Evolutionary conservation across 2,329 filamentous ascomycete species (phyloP).

Genomic region (Clarireedia monteithiana): DNA sequence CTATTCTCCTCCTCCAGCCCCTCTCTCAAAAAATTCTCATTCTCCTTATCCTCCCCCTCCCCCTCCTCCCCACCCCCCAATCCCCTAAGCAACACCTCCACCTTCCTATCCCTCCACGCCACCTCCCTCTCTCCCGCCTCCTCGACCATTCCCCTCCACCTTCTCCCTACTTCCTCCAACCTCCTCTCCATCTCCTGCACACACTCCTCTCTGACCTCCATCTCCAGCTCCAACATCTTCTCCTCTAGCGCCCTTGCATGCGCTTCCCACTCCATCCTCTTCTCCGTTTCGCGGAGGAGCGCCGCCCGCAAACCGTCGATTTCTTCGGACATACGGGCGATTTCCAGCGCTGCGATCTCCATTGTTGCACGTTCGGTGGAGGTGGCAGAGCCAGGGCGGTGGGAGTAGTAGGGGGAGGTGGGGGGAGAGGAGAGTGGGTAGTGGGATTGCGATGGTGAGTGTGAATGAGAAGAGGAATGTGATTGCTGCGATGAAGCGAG

Average conservation of each 20-base stretch:
- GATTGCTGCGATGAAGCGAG: slow-evolving; percentile 10
- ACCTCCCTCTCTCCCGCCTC: slow-evolving; percentile 74
- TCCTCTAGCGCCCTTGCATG: slow-evolving; percentile 63
- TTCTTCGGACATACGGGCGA: slow-evolving; percentile 69
- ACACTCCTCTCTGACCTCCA: slow-evolving; percentile 82
- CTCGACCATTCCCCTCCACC: slow-evolving; percentile 75
- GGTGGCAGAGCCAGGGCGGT: slow-evolving; percentile 27
- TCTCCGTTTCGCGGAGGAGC: slow-evolving; percentile 62
- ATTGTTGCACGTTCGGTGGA: slow-evolving; percentile 60
- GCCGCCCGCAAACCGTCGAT: slow-evolving; percentile 66
- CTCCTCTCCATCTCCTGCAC: slow-evolving; percentile 76
- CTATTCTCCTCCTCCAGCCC: slow-evolving; percentile 66
- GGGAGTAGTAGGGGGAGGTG: slow-evolving; percentile 20
- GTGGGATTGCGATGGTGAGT: not conserved
- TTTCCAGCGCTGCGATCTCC: slow-evolving; percentile 73
- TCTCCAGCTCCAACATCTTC: slow-evolving; percentile 60
- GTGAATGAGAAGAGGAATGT: not conserved
- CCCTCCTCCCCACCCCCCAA: slow-evolving; percentile 24
- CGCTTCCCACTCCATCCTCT: slow-evolving; percentile 63
- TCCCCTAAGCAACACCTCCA: slow-evolving; percentile 61
- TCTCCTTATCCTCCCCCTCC: slow-evolving; percentile 51
- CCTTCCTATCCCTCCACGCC: slow-evolving; percentile 80
- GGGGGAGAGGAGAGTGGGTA: slow-evolving; percentile 11
- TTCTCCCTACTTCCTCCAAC: slow-evolving; percentile 63
- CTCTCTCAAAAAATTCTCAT: slow-evolving; percentile 44